Conservation (phyloP, 441 rosid genomes). For the Francoa sonchifolia region DNA sequence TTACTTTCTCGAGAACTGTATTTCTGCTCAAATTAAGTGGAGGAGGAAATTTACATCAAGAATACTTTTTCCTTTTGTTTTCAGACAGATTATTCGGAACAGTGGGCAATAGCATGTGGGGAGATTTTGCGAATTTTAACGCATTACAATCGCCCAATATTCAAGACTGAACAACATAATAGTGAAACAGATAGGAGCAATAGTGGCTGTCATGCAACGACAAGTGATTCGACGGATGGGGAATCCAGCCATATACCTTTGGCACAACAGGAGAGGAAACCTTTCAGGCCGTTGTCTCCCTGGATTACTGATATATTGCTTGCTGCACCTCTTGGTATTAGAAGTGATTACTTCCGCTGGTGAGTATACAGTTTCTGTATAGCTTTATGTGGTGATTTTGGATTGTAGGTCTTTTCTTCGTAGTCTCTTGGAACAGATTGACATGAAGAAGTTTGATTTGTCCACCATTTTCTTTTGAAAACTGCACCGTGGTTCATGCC, state of each 20-base stretch:
- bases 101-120: slow-evolving; percentile 98
- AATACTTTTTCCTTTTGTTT: slow-evolving; percentile 7
- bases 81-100: slow-evolving; percentile 95
- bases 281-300: slow-evolving; percentile 90
- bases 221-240: slow-evolving; percentile 28
- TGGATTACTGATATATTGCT: slow-evolving; percentile 94
- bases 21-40: neutral
- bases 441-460: too few relatives aligned
- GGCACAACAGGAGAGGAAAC: slow-evolving; percentile 65
- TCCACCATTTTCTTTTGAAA: too few relatives aligned
- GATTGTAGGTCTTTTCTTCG: neutral
- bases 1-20: neutral
- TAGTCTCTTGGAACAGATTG: too few relatives aligned
- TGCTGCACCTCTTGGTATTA: slow-evolving; percentile 86
- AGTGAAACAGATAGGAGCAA: slow-evolving; percentile 43
- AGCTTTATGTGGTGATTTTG: neutral
- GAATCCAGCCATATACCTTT: slow-evolving; percentile 33
- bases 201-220: slow-evolving; percentile 30
- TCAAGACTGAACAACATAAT: slow-evolving; percentile 52
- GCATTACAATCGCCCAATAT: slow-evolving; percentile 97
- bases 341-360: slow-evolving; percentile 98
- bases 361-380: slow-evolving; percentile 24
- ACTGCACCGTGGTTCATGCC: too few relatives aligned
- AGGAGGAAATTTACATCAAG: neutral
- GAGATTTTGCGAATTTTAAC: slow-evolving; percentile 93